Conservation (phyloP, 306 rosid species). For the Citrullus amarus region DNA sequence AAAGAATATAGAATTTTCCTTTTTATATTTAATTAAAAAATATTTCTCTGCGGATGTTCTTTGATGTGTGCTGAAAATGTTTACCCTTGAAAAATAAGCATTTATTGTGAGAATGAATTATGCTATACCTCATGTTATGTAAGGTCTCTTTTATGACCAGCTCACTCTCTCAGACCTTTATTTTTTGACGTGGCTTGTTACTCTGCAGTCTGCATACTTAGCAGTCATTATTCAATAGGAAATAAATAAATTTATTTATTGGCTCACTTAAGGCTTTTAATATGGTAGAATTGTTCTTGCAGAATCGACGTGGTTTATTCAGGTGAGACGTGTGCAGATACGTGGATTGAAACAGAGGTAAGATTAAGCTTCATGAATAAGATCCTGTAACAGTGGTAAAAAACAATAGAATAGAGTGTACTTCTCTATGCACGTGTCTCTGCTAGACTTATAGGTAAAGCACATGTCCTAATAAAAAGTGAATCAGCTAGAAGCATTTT, state of each 20-base stretch:
- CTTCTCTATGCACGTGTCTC: background rate
- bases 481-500: background rate
- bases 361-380: slow-evolving; percentile 9
- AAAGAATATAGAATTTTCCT: background rate
- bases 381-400: background rate
- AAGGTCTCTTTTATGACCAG: background rate
- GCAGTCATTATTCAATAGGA: background rate
- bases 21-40: background rate
- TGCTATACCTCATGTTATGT: background rate
- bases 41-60: background rate
- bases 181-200: background rate
- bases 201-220: background rate
- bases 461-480: background rate
- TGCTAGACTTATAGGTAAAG: background rate
- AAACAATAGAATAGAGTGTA: background rate
- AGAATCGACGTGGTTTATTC: slow-evolving; percentile 73
- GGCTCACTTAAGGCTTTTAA: background rate
- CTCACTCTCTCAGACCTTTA: background rate
- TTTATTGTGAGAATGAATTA: background rate
- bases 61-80: background rate
- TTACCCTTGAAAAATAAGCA: background rate
- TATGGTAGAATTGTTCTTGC: slow-evolving; percentile 29
- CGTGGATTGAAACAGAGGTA: slow-evolving; percentile 96
- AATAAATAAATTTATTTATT: background rate
- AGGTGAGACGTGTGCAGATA: slow-evolving; percentile 72